Evolutionary conservation across 345 rosid genomes (phyloP).

Genomic region (Pugionium cornutum): DNA sequence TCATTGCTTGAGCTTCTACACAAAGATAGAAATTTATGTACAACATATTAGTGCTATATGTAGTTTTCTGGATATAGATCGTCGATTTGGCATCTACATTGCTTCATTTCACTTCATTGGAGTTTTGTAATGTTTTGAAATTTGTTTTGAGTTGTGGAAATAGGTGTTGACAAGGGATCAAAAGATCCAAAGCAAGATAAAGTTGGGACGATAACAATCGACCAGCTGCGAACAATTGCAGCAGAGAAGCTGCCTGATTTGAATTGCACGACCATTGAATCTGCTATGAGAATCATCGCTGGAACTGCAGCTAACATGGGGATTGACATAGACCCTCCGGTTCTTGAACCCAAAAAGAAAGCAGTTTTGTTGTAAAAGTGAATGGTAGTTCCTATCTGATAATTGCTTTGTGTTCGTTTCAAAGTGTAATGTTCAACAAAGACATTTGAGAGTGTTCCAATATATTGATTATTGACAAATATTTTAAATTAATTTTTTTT

Average conservation of each 20-base stretch:
- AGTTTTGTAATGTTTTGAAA: constrained; percentile 26
- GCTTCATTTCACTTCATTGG: not conserved
- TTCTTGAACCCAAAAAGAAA: constrained; percentile 78
- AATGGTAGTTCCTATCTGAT: not conserved
- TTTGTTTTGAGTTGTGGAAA: constrained; percentile 25
- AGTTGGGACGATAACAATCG: constrained; percentile 75
- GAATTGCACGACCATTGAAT: constrained; percentile 72
- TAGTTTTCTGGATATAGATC: not conserved
- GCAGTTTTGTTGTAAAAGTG: constrained; percentile 41
- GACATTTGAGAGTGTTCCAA: not conserved
- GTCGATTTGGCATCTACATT: not conserved
- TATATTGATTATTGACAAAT: too few relatives aligned
- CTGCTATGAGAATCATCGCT: constrained; percentile 91
- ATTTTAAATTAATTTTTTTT: too few relatives aligned
- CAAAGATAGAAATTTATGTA: not conserved
- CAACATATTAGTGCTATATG: not conserved
- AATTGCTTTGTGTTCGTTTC: constrained; percentile 3
- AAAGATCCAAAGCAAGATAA: constrained; percentile 71
- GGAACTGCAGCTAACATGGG: constrained; percentile 98
- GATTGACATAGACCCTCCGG: constrained; percentile 78
- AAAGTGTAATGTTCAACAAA: constrained; percentile 18
- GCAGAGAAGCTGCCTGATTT: constrained; percentile 82
- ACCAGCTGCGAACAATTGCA: constrained; percentile 68
- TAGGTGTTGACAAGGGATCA: constrained; percentile 86
- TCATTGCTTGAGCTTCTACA: constrained; percentile 4